Percentiles rank a stretch among this genome's conserved stretches.
phyloP scores from a whole-genome alignment of 148 eudicot species.

The Oxyria digyna region DNA sequence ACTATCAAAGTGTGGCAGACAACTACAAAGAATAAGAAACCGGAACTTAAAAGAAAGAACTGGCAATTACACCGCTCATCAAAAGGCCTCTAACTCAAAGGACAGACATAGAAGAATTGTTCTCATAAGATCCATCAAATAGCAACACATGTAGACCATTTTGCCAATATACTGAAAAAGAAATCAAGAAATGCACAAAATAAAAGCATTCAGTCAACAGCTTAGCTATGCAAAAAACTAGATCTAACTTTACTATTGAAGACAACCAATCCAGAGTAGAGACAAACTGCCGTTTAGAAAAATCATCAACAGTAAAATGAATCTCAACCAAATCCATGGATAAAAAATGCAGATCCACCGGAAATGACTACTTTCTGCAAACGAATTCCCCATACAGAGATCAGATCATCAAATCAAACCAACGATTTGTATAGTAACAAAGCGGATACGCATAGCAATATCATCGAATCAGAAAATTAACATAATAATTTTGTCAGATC shows the following conservation, averaged over 20 bases:
- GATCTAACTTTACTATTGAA: not conserved
- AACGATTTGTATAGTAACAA: not conserved
- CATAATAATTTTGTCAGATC: not conserved
- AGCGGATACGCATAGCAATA: not conserved
- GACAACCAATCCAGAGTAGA: not conserved
- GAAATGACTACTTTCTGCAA: not conserved
- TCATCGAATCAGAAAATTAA: not conserved
- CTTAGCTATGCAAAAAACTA: not conserved
- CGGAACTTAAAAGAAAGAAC: not conserved
- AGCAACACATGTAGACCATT: not conserved
- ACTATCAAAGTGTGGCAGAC: slow-evolving; percentile 21
- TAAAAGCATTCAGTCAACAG: not conserved
- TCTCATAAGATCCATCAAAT: not conserved
- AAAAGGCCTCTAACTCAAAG: not conserved
- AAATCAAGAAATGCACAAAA: not conserved
- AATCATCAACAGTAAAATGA: not conserved
- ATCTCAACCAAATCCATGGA: not conserved
- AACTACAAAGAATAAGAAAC: slow-evolving; percentile 12
- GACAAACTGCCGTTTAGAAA: not conserved
- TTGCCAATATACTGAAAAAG: not conserved
- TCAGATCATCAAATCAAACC: not conserved
- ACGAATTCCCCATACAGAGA: not conserved
- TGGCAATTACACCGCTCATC: not conserved
- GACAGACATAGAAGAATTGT: not conserved
- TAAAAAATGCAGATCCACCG: not conserved